phyloP scores from a whole-genome alignment of 331 rosid genomes.

The Quercus phellos region DNA sequence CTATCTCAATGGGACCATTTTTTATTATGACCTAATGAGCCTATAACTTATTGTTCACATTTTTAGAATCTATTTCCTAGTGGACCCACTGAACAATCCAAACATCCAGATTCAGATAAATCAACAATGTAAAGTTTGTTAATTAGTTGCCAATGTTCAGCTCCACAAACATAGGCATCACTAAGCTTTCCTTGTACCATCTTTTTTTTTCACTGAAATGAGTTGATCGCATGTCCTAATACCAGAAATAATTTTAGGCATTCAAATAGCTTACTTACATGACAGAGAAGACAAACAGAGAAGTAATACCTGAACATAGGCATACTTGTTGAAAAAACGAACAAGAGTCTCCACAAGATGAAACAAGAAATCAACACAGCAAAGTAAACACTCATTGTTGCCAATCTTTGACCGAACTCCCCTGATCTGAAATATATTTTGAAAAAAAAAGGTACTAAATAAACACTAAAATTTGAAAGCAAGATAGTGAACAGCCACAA shows the following conservation, averaged over 20 bases:
- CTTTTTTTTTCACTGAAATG: not conserved
- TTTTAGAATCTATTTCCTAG: not conserved
- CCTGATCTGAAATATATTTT: slow-evolving; percentile 56
- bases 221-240: not conserved
- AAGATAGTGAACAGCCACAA: slow-evolving; percentile 3
- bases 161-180: too few relatives aligned
- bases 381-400: slow-evolving; percentile 85
- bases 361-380: slow-evolving; percentile 94
- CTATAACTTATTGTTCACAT: not conserved
- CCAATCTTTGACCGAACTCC: slow-evolving; percentile 94
- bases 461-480: not conserved
- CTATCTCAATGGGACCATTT: not conserved
- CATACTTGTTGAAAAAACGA: slow-evolving; percentile 95
- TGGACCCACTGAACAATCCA: not conserved
- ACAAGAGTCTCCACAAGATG: slow-evolving; percentile 97
- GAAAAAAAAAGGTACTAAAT: not conserved
- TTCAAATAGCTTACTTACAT: not conserved
- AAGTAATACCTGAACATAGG: slow-evolving; percentile 82
- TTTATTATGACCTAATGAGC: not conserved
- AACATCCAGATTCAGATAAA: not conserved
- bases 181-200: not conserved
- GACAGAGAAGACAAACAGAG: not conserved
- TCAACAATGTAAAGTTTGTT: not conserved
- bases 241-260: not conserved
- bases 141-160: not conserved